Conservation (phyloP, 2,329 filamentous ascomycete genomes). For the Diaporthe batatas region DNA sequence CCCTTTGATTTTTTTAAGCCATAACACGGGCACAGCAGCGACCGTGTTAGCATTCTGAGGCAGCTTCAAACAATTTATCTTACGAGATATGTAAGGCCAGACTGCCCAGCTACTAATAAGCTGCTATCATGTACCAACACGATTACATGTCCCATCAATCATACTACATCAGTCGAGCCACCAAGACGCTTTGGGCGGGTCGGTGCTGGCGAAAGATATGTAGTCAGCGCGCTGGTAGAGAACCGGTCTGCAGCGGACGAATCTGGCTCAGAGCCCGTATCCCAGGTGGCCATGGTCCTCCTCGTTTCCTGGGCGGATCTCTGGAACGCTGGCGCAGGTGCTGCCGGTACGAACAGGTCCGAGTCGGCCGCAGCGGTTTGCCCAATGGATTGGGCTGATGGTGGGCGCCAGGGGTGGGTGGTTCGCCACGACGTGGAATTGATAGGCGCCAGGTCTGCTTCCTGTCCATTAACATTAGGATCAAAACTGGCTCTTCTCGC, state of each 20-base stretch:
- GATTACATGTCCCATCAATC: not conserved
- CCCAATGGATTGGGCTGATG: not conserved
- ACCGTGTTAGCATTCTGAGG: no score
- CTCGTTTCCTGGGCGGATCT: not conserved
- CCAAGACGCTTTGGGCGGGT: not conserved
- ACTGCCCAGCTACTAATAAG: not conserved
- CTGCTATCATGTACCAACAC: not conserved
- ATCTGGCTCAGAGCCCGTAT: constrained; percentile 17
- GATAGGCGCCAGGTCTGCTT: not conserved
- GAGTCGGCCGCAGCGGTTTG: not conserved
- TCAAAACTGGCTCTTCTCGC: not conserved
- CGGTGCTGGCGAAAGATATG: constrained; percentile 16
- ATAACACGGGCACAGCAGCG: not conserved
- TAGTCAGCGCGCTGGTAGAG: not conserved
- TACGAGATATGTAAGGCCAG: not conserved
- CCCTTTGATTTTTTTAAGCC: not conserved
- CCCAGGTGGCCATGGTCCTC: not conserved
- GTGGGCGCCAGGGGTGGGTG: constrained; percentile 1
- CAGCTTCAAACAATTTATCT: not conserved
- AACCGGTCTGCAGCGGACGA: constrained; percentile 6
- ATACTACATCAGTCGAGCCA: not conserved
- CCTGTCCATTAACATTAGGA: not conserved
- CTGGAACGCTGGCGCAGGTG: not conserved
- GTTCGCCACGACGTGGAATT: constrained; percentile 7
- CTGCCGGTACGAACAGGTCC: not conserved